Percentiles rank a stretch among this genome's conserved stretches.
These are phyloP conservation scores for Eutreptiella sp. DNA, from an alignment of 208 protist species.

Conservation along the genomic window DNA sequence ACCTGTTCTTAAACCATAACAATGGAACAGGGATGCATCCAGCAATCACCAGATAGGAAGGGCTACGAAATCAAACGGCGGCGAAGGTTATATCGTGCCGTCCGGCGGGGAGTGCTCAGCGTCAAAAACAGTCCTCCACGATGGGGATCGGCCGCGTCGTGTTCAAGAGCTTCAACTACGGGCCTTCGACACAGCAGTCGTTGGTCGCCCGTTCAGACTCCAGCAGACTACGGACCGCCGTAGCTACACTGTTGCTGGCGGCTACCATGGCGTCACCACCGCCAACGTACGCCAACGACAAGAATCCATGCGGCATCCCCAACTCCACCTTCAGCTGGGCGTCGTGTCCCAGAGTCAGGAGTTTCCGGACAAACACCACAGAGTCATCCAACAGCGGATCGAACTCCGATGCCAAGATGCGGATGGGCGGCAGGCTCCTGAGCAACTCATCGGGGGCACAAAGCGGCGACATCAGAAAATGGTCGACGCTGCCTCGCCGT, in stretches of 20 bases:
- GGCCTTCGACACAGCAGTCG: too few relatives aligned
- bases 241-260: background rate
- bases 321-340: background rate
- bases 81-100: too few relatives aligned
- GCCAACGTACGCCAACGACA: slow-evolving; percentile 11
- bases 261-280: slow-evolving; percentile 6
- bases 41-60: too few relatives aligned
- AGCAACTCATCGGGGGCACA: slow-evolving; percentile 10
- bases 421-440: background rate
- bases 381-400: slow-evolving; percentile 40
- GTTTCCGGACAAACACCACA: slow-evolving; percentile 23
- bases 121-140: too few relatives aligned
- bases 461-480: slow-evolving; percentile 30
- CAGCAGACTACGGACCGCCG: too few relatives aligned
- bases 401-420: slow-evolving; percentile 20
- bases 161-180: too few relatives aligned
- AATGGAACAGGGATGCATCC: too few relatives aligned
- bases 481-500: background rate
- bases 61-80: too few relatives aligned
- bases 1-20: too few relatives aligned
- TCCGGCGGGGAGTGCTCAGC: too few relatives aligned
- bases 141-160: too few relatives aligned
- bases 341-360: slow-evolving; percentile 2
- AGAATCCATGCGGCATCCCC: slow-evolving; percentile 21
- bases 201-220: too few relatives aligned